A percentile compares a stretch with the other conserved stretches of the same genome.
These are phyloP conservation scores for Trichoderma lentiforme DNA, from an alignment of 2,329 filamentous ascomycete genomes.

Conservation along the genomic window DNA sequence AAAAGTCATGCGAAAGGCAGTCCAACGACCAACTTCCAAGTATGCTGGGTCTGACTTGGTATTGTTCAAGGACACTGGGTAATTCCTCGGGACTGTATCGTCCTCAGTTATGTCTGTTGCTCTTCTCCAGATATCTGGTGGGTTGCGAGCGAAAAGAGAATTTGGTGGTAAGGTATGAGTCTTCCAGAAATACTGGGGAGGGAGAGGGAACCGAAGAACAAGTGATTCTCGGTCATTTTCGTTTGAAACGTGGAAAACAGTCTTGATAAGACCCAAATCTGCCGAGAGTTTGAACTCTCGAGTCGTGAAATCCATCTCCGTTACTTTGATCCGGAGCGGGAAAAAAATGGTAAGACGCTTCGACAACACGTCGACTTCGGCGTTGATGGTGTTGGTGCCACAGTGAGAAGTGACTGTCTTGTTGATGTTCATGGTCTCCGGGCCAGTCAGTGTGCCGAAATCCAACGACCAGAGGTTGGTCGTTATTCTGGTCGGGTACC, in stretches of 20 bases:
- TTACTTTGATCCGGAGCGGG: constrained; percentile 21
- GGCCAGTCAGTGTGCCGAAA: constrained; percentile 59
- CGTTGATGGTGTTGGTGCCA: neutral
- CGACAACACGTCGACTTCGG: constrained; percentile 32
- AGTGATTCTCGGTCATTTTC: constrained; percentile 35
- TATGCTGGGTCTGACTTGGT: neutral
- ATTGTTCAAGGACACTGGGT: constrained; percentile 17
- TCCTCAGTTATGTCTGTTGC: constrained; percentile 44
- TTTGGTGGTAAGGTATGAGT: constrained; percentile 26
- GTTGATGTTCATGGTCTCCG: constrained; percentile 58
- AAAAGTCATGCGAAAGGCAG: constrained; percentile 49
- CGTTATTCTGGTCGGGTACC: constrained; percentile 36
- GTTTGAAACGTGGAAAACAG: constrained; percentile 34
- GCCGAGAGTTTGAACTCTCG: constrained; percentile 42
- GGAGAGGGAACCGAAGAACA: constrained; percentile 46
- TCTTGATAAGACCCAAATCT: constrained; percentile 44
- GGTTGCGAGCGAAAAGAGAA: constrained; percentile 37
- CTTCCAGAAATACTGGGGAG: constrained; percentile 48
- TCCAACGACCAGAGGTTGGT: constrained; percentile 48
- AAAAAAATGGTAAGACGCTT: constrained; percentile 34
- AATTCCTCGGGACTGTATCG: constrained; percentile 28
- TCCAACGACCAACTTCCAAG: constrained; percentile 55
- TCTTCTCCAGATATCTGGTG: constrained; percentile 47
- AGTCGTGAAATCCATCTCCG: constrained; percentile 14
- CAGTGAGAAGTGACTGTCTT: constrained; percentile 30